A percentile compares a stretch with the other conserved stretches of the same genome.
These are phyloP conservation scores for Calcarisporium arbuscula DNA, from an alignment of 2,329 filamentous ascomycete species.

Conservation along the genomic window DNA sequence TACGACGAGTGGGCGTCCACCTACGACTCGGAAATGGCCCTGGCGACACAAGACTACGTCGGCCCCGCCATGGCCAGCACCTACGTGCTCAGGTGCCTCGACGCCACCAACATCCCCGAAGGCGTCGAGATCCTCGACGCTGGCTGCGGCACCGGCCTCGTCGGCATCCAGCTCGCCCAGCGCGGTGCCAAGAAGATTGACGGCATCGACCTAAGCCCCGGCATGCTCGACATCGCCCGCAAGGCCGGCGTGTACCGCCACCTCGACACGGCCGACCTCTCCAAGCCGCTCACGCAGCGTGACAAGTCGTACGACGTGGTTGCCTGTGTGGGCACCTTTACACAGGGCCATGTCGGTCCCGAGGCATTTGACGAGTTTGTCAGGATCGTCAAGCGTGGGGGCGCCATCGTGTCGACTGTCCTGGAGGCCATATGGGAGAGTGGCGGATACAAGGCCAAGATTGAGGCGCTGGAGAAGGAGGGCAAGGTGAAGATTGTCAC, in stretches of 20 bases:
- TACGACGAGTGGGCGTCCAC: conserved; percentile 30
- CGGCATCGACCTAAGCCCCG: conserved; percentile 44
- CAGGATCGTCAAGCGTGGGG: conserved; percentile 38
- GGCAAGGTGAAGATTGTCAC: conserved; percentile 21
- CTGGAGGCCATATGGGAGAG: conserved; percentile 42
- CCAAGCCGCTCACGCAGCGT: conserved; percentile 29
- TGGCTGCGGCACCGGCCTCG: conserved; percentile 50
- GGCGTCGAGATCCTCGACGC: conserved; percentile 42
- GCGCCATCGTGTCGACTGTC: conserved; percentile 45
- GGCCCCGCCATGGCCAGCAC: conserved; percentile 31
- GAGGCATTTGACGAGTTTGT: conserved; percentile 42
- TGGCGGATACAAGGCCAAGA: conserved; percentile 39
- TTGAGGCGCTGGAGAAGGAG: conserved; percentile 27
- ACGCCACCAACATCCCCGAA: conserved; percentile 16
- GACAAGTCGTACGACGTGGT: conserved; percentile 42
- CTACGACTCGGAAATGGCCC: conserved; percentile 28
- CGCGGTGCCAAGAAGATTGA: conserved; percentile 39
- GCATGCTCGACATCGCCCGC: conserved; percentile 48
- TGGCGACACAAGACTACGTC: conserved; percentile 32
- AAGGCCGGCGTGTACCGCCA: conserved; percentile 39
- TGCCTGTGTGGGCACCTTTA: conserved; percentile 49
- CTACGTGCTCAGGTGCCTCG: conserved; percentile 24
- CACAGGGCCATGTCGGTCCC: conserved; percentile 48
- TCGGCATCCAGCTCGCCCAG: conserved; percentile 39
- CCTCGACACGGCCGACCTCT: conserved; percentile 40